Evolutionary conservation across 225 moss, liverwort and hornwort species (phyloP).

Genomic region (Physcomitrellopsis africana): DNA sequence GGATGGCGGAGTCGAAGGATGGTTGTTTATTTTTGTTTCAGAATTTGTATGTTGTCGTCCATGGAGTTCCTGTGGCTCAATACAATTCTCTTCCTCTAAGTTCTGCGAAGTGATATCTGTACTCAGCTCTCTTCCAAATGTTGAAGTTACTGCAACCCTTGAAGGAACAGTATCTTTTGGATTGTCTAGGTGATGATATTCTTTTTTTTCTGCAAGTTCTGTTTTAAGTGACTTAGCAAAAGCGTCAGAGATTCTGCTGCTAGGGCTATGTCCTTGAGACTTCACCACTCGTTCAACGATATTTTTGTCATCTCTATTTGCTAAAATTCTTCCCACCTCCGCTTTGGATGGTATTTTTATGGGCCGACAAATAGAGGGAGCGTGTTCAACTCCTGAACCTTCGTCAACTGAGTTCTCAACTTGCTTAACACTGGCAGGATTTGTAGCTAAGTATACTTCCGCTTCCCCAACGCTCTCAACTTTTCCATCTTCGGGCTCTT

Average conservation of each 20-base stretch:
- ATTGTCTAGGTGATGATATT: conserved; percentile 19
- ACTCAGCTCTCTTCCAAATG: conserved; percentile 24
- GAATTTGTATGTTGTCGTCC: conserved; percentile 16
- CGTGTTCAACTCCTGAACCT: conserved; percentile 18
- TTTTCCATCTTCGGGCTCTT: conserved; percentile 34
- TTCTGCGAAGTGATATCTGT: conserved; percentile 12
- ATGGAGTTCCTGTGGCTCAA: conserved; percentile 24
- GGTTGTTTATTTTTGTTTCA: conserved; percentile 26
- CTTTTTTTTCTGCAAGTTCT: conserved; percentile 31
- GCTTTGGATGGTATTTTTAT: conserved; percentile 49
- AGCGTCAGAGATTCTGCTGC: conserved; percentile 22
- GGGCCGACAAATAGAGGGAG: conserved; percentile 30
- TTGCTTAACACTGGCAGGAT: background rate
- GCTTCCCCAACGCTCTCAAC: conserved; percentile 23
- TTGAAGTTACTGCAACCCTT: conserved; percentile 27
- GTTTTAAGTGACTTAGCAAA: conserved; percentile 22
- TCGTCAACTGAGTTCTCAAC: conserved; percentile 31
- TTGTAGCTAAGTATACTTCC: conserved; percentile 4
- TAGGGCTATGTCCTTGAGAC: conserved; percentile 29
- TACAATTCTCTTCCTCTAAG: conserved; percentile 25
- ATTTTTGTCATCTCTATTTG: conserved; percentile 42
- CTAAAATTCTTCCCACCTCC: conserved; percentile 43
- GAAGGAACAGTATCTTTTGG: conserved; percentile 16
- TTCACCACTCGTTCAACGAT: conserved; percentile 33
- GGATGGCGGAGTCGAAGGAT: conserved; percentile 24